Percentiles rank a stretch among this genome's conserved stretches.
phyloP scores from a whole-genome alignment of 208 protist species.

The Leishmania turanica region DNA sequence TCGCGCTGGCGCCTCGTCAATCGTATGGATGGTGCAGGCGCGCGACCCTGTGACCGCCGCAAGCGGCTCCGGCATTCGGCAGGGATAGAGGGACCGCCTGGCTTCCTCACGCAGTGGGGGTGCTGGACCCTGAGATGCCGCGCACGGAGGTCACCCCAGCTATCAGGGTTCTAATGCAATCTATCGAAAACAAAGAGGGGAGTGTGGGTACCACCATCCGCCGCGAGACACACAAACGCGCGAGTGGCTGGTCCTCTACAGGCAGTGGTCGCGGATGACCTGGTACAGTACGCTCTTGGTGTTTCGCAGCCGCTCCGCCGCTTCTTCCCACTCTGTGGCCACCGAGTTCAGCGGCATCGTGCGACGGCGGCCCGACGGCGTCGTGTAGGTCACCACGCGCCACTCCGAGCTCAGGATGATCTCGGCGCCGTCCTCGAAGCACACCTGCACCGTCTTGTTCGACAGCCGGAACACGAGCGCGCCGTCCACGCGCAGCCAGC shows the following conservation, averaged over 20 bases:
- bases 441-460: conserved; percentile 96
- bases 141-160: neutral
- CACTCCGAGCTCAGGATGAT: conserved; percentile 92
- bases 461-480: conserved; percentile 96
- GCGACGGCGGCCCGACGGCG: conserved; percentile 37
- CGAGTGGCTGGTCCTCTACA: conserved; percentile 13
- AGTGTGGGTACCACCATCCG: neutral
- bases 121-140: neutral
- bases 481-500: conserved; percentile 93
- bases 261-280: conserved; percentile 40
- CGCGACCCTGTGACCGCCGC: too few relatives aligned
- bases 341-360: conserved; percentile 43
- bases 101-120: neutral
- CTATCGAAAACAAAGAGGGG: conserved; percentile 1
- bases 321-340: conserved; percentile 37
- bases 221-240: neutral
- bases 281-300: conserved; percentile 44
- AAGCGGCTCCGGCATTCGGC: too few relatives aligned
- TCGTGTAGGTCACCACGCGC: conserved; percentile 89
- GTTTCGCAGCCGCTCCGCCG: conserved; percentile 38
- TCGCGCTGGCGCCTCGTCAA: too few relatives aligned
- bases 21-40: too few relatives aligned
- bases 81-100: neutral
- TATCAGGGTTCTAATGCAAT: neutral
- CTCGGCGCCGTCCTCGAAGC: conserved; percentile 94